Base-by-base conservation (phyloP, 2,329 filamentous ascomycete genomes). In the Aspergillus clavatus region DNA sequence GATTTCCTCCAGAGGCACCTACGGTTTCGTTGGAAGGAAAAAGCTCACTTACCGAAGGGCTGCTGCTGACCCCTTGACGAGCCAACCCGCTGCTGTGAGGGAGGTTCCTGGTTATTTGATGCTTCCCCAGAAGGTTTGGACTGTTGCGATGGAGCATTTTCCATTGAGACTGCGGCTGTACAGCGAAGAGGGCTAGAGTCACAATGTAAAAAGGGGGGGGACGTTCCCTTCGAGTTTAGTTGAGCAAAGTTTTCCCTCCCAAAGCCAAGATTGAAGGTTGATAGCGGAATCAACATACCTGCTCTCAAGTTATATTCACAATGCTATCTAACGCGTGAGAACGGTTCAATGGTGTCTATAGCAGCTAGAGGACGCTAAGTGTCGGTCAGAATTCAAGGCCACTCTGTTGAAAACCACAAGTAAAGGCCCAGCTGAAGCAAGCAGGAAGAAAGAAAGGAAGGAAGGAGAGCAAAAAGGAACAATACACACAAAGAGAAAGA, bases 81-180 rank as follows among this genome's bases (percentile, higher is more conserved):
- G 37, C 38, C 33, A 38, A 38, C 14, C 16, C 16, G 18, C 7
- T 45, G 46, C 18, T 40, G 28, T 28, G 31, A 26, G 42, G 23
- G 21, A 38, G 33, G 40, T 19, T 23, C 27, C 16, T 43, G 18
- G 26, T 8, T 28, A 10, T 35, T 36, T 16, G 46, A 38, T 16
- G 19, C 40, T 24, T 37, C 45, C 35, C 35, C 24, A 16, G 39
- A 29, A 38, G 41, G 35, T 19, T 42, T 46, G 14, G 44, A 35
- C 19, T 24, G 39, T 12, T 43, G 37, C 29, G 39, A 41, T 26
- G 46, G 31, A 35, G 40, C 42, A 40, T 46, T 41, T 18, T 54
- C 51, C 48, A 47, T 47, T 10, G 54, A 33, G 18, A 45, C 44
- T 48, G 51, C 47, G 38, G 37, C 38, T 44, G 24, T 40, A 18